Percentiles rank a stretch among this genome's conserved stretches.
Conservation (phyloP, 2,329 filamentous ascomycete species). For the Calonectria hongkongensis region DNA sequence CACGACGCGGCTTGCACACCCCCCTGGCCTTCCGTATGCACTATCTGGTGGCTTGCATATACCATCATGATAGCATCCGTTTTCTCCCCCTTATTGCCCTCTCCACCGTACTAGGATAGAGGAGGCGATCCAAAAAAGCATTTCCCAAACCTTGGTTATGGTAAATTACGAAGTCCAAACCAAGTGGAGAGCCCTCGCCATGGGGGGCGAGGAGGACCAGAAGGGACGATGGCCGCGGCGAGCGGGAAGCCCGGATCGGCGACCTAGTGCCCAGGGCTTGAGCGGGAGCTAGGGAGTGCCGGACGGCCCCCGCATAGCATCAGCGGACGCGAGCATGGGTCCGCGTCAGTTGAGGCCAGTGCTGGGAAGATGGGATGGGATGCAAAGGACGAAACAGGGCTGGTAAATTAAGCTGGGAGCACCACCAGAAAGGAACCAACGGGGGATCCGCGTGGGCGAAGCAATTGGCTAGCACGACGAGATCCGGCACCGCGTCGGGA, state of each 20-base stretch:
- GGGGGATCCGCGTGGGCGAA: slow-evolving; percentile 25
- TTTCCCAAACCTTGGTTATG: slow-evolving; percentile 34
- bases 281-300: slow-evolving; percentile 38
- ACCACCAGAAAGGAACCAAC: slow-evolving; percentile 4
- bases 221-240: slow-evolving; percentile 17
- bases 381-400: slow-evolving; percentile 3
- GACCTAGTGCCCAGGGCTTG: slow-evolving; percentile 25
- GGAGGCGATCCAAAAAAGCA: slow-evolving; percentile 11
- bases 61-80: slow-evolving; percentile 9
- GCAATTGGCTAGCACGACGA: slow-evolving; percentile 25
- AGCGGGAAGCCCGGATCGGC: slow-evolving; percentile 35
- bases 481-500: slow-evolving; percentile 11
- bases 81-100: slow-evolving; percentile 19
- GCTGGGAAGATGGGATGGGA: not conserved
- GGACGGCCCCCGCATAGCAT: slow-evolving; percentile 24
- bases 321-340: slow-evolving; percentile 16
- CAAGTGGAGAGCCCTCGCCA: slow-evolving; percentile 26
- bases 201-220: not conserved
- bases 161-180: slow-evolving; percentile 30
- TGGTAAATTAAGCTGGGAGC: slow-evolving; percentile 16
- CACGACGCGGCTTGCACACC: slow-evolving; percentile 6
- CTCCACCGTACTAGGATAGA: not conserved
- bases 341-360: slow-evolving; percentile 12
- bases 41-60: slow-evolving; percentile 22
- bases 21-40: not conserved